Base-by-base conservation (phyloP, 23 red algal species). In the Agarophyton chilense region DNA sequence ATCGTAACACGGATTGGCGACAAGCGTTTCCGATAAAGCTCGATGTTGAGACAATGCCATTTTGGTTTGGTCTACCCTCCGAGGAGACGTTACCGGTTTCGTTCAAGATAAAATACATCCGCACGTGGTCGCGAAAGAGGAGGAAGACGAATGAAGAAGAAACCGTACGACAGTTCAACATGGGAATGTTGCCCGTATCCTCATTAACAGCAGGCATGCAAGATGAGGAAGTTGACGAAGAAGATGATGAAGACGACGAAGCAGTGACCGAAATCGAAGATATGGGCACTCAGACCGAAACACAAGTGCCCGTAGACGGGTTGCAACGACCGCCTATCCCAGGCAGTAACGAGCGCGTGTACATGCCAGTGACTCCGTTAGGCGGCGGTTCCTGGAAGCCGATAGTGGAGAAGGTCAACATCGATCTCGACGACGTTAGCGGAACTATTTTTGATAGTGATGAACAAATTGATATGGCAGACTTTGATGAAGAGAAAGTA, bases 1-100 rank as follows among this genome's bases (percentile, higher is more conserved):
- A 92, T 18, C 77, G 89, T 16, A 92, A 92, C 64, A 25, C 25
- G 0, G 5, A 64, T 26, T 84, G 81, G 67, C 52, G 41, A 60
- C 89, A 92, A 66, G 67, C 68, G 36, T 77, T 92, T 49, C 78
- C 79, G 0, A 76, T 92, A 18, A 92, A 92, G 49, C 62, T 92
- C 45, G 89, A 92, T 28, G 78, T 84, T 14, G 89, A 92, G 36
- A 84, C 89, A 22, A 84, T 92, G 79, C 89, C 89, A 6, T 74
- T 75, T 77, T 92, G 89, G 89, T 92, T 92, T 72, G 89, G 89
- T 21, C 79, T 92, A 22, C 89, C 89, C 2, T 77, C 67, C 17
- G 14, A 34, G 10, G 35, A 83, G 26, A 76, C 81, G 26, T 47
- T 83, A 29, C 81, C 89, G 8, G 78, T 79, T 17, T 51, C 55